Percentiles rank a stretch among this genome's conserved stretches.
Conservation (phyloP, 2,329 filamentous ascomycete genomes). For the Coniosporium tulheliwenetii region DNA sequence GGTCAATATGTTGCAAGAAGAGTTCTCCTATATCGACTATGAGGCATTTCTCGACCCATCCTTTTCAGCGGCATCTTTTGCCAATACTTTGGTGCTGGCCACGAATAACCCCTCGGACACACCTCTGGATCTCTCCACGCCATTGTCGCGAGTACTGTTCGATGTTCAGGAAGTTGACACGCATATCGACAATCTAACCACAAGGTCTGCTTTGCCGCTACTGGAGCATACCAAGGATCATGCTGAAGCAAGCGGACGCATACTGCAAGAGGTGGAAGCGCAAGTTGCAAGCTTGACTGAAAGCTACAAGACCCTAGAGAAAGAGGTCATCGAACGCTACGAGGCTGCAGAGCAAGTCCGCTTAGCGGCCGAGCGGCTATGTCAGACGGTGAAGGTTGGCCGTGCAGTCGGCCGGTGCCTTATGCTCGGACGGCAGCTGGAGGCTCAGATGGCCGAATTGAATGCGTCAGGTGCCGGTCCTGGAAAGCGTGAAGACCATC, state of each 20-base stretch:
- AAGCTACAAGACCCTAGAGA: conserved; percentile 72
- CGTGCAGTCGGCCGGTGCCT: conserved; percentile 64
- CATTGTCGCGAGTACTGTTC: conserved; percentile 83
- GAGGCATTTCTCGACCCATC: conserved; percentile 71
- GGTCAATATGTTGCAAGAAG: conserved; percentile 17
- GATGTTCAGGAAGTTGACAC: conserved; percentile 95
- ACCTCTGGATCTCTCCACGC: conserved; percentile 83
- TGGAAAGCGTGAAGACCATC: conserved; percentile 43
- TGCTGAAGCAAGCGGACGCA: conserved; percentile 52
- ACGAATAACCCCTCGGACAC: conserved; percentile 89
- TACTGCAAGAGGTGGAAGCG: conserved; percentile 61
- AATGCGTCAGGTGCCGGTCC: conserved; percentile 22
- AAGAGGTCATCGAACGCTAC: conserved; percentile 74
- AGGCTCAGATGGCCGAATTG: conserved; percentile 67
- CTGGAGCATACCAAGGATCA: conserved; percentile 64
- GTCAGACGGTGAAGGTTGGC: conserved; percentile 64
- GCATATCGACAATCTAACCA: conserved; percentile 81
- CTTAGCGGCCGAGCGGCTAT: conserved; percentile 60
- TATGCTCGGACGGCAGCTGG: conserved; percentile 69
- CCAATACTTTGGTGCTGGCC: conserved; percentile 72
- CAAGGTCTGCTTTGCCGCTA: conserved; percentile 66
- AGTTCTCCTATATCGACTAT: conserved; percentile 87
- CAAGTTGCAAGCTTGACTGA: conserved; percentile 70
- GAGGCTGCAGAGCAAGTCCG: conserved; percentile 73
- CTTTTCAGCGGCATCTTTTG: conserved; percentile 71